Conservation (phyloP, 1,284 basidiomycete species). For the Leccinum olivaceoglutinosum region DNA sequence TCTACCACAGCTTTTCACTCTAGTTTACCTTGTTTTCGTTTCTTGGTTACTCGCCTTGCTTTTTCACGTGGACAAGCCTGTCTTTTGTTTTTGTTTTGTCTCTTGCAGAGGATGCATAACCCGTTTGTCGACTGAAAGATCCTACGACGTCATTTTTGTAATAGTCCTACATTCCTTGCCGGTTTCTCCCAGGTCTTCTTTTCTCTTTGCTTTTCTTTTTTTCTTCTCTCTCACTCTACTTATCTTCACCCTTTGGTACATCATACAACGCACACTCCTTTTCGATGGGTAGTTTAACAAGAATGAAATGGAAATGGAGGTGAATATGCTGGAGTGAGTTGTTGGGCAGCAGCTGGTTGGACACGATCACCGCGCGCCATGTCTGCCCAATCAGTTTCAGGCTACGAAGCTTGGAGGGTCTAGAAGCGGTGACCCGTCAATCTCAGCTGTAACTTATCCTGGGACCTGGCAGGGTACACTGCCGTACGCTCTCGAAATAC, state of each 20-base stretch:
- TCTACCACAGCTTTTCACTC: conserved; percentile 40
- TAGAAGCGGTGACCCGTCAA: not conserved
- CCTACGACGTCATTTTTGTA: not conserved
- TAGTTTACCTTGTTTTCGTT: not conserved
- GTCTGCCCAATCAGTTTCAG: too few relatives aligned
- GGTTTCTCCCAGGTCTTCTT: not conserved
- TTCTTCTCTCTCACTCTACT: not conserved
- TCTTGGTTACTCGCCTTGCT: not conserved
- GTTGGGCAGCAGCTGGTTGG: too few relatives aligned
- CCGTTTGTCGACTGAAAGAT: not conserved
- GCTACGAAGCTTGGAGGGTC: too few relatives aligned
- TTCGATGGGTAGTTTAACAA: not conserved
- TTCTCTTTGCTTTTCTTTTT: not conserved
- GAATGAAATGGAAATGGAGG: not conserved
- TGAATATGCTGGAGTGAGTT: not conserved
- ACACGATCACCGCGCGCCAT: too few relatives aligned
- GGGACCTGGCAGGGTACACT: not conserved
- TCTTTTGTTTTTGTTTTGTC: not conserved
- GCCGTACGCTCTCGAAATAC: not conserved
- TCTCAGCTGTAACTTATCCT: too few relatives aligned
- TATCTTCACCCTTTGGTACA: not conserved
- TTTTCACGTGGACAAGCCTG: not conserved
- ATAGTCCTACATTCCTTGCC: not conserved
- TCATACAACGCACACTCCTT: not conserved
- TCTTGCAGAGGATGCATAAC: not conserved